These are phyloP conservation scores for Pythium rishiriense DNA, from an alignment of 352 stramenopile genomes.

Conservation along the genomic window DNA sequence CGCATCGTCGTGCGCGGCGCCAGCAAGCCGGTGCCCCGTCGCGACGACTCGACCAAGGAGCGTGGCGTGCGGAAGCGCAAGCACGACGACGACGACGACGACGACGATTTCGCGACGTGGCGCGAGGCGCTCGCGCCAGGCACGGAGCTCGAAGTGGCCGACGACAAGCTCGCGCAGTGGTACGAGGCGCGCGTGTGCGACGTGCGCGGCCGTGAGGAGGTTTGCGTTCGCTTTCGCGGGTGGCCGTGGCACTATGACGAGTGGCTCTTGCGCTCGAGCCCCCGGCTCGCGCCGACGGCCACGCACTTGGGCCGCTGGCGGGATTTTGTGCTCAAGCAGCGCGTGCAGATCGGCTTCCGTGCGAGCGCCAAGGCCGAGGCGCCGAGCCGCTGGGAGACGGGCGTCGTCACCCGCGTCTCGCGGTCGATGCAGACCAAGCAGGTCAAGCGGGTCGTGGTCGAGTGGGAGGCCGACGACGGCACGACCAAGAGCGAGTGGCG, in stretches of 20 bases:
- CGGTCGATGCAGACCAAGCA: not conserved
- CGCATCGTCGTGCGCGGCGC: not conserved
- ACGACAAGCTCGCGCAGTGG: conserved; percentile 26
- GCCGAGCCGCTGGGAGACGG: conserved; percentile 16
- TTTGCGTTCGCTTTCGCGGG: conserved; percentile 90
- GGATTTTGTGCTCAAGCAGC: conserved; percentile 14
- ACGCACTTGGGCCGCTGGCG: conserved; percentile 41
- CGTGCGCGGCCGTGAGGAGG: conserved; percentile 33
- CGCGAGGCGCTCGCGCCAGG: conserved; percentile 13
- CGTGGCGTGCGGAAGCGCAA: not conserved
- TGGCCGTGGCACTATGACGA: conserved; percentile 92
- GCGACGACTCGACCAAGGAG: not conserved
- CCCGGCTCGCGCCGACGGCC: conserved; percentile 79
- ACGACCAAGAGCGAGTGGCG: conserved; percentile 6
- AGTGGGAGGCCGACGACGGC: conserved; percentile 8
- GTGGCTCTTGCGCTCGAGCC: conserved; percentile 80
- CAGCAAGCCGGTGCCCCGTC: not conserved
- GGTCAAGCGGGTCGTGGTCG: conserved; percentile 13
- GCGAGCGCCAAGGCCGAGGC: conserved; percentile 7
- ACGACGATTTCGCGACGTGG: conserved; percentile 15
- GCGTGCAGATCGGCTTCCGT: conserved; percentile 28
- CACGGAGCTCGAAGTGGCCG: conserved; percentile 26
- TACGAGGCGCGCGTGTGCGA: conserved; percentile 53
- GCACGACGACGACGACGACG: not conserved
- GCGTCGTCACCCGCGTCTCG: not conserved